phyloP scores from a whole-genome alignment of 2,329 filamentous ascomycete genomes.

The Trichophyton mentagrophytes region DNA sequence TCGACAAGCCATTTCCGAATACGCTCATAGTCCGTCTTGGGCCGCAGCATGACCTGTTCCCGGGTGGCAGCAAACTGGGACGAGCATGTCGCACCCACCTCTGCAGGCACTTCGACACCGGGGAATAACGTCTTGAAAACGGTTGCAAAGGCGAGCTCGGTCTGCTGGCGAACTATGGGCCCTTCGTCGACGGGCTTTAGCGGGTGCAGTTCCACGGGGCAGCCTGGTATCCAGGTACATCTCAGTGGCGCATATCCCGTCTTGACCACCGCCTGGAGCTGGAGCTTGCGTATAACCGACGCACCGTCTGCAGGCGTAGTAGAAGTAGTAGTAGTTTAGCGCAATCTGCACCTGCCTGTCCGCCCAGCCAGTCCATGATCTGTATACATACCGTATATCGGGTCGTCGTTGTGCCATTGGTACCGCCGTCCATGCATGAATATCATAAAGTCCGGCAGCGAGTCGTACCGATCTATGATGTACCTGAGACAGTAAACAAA shows the following conservation, averaged over 20 bases:
- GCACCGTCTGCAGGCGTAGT: constrained; percentile 30
- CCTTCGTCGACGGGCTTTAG: constrained; percentile 27
- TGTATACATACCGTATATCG: constrained; percentile 30
- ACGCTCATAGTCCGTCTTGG: constrained; percentile 37
- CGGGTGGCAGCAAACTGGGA: constrained; percentile 43
- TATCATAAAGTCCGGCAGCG: constrained; percentile 30
- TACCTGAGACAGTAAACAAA: constrained; percentile 19
- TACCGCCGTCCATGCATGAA: constrained; percentile 32
- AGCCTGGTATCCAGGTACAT: constrained; percentile 42
- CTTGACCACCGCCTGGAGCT: constrained; percentile 36
- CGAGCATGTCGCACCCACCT: constrained; percentile 42
- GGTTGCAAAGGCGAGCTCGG: constrained; percentile 38
- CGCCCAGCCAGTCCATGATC: background rate
- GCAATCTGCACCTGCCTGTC: background rate
- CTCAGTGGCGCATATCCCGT: constrained; percentile 44
- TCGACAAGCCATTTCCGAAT: constrained; percentile 39
- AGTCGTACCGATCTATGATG: constrained; percentile 33
- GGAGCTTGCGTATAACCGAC: constrained; percentile 38
- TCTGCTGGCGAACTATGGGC: constrained; percentile 34
- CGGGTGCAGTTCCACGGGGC: constrained; percentile 38
- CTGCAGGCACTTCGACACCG: constrained; percentile 25
- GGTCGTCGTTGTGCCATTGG: constrained; percentile 42
- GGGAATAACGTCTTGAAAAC: constrained; percentile 41
- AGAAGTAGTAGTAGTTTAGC: background rate
- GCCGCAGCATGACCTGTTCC: constrained; percentile 35